phyloP scores from a whole-genome alignment of 2,329 filamentous ascomycete genomes.

The Erysiphe pisi region DNA sequence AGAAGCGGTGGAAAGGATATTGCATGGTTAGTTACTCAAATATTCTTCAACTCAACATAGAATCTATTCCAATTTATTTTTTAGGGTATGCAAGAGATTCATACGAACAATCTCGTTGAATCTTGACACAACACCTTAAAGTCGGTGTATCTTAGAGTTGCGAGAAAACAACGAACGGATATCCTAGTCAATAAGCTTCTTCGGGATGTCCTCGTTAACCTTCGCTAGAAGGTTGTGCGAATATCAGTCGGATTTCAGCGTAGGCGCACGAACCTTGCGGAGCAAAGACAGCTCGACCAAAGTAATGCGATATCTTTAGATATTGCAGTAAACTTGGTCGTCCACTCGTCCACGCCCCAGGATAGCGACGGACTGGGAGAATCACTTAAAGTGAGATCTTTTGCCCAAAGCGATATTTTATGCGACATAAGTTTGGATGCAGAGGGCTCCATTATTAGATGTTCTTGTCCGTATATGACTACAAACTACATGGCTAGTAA shows the following conservation, averaged over 20 bases:
- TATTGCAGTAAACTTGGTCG: too few relatives aligned
- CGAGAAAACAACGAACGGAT: not conserved
- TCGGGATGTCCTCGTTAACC: too few relatives aligned
- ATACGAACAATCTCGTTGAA: not conserved
- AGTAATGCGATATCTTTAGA: too few relatives aligned
- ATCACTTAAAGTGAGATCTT: too few relatives aligned
- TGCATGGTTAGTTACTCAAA: not conserved
- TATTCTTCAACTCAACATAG: not conserved
- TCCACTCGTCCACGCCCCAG: too few relatives aligned
- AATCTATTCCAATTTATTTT: not conserved
- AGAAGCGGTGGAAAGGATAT: not conserved
- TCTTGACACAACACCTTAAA: not conserved
- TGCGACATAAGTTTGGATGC: not conserved
- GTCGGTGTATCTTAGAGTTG: not conserved
- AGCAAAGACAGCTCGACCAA: too few relatives aligned
- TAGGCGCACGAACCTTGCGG: too few relatives aligned
- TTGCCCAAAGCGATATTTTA: too few relatives aligned
- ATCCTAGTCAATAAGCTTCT: not conserved
- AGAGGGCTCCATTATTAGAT: not conserved
- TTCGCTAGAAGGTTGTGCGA: too few relatives aligned
- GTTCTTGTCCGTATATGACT: not conserved
- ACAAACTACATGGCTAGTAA: not conserved
- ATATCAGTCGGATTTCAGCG: too few relatives aligned
- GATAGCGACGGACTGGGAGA: too few relatives aligned
- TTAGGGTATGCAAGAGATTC: not conserved